phyloP scores from a whole-genome alignment of 768 basidiomycete genomes.

The Mycena galericulata region DNA sequence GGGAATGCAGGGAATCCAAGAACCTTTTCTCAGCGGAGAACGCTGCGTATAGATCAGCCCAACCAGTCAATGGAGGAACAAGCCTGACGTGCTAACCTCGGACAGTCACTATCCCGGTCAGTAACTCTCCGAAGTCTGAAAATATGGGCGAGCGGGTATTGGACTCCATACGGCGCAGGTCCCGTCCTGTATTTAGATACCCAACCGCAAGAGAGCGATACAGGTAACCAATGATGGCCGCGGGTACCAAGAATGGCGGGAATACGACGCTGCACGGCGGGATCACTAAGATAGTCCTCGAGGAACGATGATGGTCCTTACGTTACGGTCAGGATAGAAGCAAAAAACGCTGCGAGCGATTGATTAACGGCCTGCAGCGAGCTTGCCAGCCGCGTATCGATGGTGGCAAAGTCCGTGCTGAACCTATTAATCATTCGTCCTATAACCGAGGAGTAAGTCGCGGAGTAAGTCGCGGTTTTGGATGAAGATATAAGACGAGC shows the following conservation, averaged over 20 bases:
- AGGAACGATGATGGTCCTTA: background rate
- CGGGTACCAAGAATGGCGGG: slow-evolving; percentile 3
- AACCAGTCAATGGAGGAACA: background rate
- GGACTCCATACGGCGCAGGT: slow-evolving; percentile 10
- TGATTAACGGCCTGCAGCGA: slow-evolving; percentile 82
- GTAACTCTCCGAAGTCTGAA: slow-evolving; percentile 82
- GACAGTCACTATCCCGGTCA: slow-evolving; percentile 92
- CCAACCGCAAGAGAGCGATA: background rate
- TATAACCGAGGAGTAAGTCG: slow-evolving; percentile 34
- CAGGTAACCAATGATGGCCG: background rate
- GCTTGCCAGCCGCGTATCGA: slow-evolving; percentile 77
- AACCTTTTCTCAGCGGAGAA: slow-evolving; percentile 87
- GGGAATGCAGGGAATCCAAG: slow-evolving; percentile 76
- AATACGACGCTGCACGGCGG: slow-evolving; percentile 3
- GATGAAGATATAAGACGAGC: slow-evolving; percentile 45
- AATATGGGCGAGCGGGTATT: slow-evolving; percentile 66
- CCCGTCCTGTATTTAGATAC: slow-evolving; percentile 11
- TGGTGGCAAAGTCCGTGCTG: slow-evolving; percentile 79
- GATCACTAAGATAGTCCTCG: background rate
- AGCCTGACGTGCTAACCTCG: background rate
- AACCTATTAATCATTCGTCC: slow-evolving; percentile 91
- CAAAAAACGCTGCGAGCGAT: slow-evolving; percentile 81
- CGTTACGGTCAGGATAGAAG: slow-evolving; percentile 58
- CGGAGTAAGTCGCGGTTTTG: background rate
- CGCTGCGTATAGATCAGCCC: slow-evolving; percentile 41